A percentile compares a stretch with the other conserved stretches of the same genome.
Conservation (phyloP, 306 rosid species). For the Cyclanthera cordifolia region DNA sequence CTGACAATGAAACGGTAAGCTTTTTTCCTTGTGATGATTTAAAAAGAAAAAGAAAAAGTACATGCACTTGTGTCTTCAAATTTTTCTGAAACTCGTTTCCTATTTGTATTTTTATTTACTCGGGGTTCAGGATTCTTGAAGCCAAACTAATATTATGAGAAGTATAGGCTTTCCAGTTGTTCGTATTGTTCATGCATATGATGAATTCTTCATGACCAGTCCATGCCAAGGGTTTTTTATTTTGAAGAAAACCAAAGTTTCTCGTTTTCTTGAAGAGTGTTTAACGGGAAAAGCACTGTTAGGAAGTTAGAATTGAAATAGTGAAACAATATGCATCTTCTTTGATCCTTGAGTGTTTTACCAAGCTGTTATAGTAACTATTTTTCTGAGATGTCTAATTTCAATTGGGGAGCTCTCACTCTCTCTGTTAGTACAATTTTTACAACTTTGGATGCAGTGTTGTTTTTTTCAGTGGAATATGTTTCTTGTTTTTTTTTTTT, state of each 20-base stretch:
- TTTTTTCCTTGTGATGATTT: background rate
- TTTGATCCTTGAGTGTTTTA: background rate
- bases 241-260: background rate
- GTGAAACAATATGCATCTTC: background rate
- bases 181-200: background rate
- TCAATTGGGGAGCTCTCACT: background rate
- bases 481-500: background rate
- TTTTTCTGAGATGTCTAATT: background rate
- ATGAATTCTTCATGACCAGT: background rate
- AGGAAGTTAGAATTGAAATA: background rate
- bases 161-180: background rate
- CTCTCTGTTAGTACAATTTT: background rate
- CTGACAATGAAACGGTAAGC: conserved; percentile 42
- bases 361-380: background rate
- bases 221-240: background rate
- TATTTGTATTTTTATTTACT: background rate
- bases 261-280: background rate
- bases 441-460: background rate
- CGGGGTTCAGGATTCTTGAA: background rate
- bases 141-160: background rate
- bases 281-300: background rate
- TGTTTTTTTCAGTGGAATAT: background rate
- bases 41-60: background rate
- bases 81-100: background rate
- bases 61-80: background rate